phyloP scores from a whole-genome alignment of 495 filamentous ascomycete species.

The Penicillium crystallinum region DNA sequence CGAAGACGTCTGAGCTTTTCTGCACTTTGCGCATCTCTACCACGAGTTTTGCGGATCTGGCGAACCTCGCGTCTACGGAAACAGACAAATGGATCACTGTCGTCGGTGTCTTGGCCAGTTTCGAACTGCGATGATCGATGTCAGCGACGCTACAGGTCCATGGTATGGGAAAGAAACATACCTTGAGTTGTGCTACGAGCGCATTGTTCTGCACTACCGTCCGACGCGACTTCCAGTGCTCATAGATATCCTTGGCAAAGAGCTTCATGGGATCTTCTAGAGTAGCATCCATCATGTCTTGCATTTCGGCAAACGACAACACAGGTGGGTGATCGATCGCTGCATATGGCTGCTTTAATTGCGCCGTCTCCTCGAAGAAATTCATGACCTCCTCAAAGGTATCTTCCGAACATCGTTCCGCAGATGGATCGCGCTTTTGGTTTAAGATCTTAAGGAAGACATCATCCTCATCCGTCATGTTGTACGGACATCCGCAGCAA shows the following conservation, averaged over 20 bases:
- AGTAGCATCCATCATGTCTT: slow-evolving; percentile 66
- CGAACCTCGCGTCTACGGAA: slow-evolving; percentile 95
- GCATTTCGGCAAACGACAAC: slow-evolving; percentile 73
- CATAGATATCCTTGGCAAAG: slow-evolving; percentile 83
- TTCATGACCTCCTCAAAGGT: slow-evolving; percentile 93
- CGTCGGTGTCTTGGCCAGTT: slow-evolving; percentile 86
- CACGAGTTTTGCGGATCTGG: slow-evolving; percentile 88
- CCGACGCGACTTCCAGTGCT: slow-evolving; percentile 79
- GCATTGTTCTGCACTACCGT: slow-evolving; percentile 57
- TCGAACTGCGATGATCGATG: slow-evolving; percentile 58
- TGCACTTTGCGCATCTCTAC: slow-evolving; percentile 85
- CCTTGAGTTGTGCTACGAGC: slow-evolving; percentile 71
- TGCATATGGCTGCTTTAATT: slow-evolving; percentile 77
- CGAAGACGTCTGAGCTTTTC: slow-evolving; percentile 91
- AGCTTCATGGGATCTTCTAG: slow-evolving; percentile 58
- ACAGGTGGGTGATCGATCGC: slow-evolving; percentile 80
- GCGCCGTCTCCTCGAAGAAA: slow-evolving; percentile 83
- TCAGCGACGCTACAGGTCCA: slow-evolving; percentile 17
- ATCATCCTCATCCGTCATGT: slow-evolving; percentile 87
- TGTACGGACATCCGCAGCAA: slow-evolving; percentile 78
- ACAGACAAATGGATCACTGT: slow-evolving; percentile 95
- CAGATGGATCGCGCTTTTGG: slow-evolving; percentile 56
- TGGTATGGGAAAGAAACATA: slow-evolving; percentile 20
- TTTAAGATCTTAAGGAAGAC: slow-evolving; percentile 80
- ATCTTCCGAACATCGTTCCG: slow-evolving; percentile 69